Evolutionary conservation across 371 early-diverging fungal genomes (phyloP), one percentile per base, ranked within the genome.

Genomic region (Coemansia sp.): DNA sequence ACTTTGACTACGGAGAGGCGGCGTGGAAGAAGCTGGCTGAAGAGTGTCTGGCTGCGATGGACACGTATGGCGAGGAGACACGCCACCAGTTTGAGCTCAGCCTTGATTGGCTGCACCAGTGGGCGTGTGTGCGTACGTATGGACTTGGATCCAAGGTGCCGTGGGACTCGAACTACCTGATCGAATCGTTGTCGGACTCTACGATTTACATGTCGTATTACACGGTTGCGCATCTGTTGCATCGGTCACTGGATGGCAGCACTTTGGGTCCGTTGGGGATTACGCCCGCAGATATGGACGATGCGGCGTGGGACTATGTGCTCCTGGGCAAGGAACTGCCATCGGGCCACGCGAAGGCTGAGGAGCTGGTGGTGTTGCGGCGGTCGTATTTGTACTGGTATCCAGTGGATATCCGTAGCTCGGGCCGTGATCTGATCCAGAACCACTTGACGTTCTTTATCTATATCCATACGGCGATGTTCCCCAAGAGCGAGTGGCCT

Each of bases 121-220:
- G 99, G 99, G 99, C 99, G 3, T 99, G 99, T 83, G 94, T 96
- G 47, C 88, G 99, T 68, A 89, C 92, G 59, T 99, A 95, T 73
- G 99, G 99, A 62, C 87, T 99, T 53, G 99, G 99, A 62, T 91
- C 94, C 68, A 89, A 88, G 65, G 82, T 99, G 65, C 99, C 99
- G 23, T 99, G 98, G 98, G 99, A 99, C 83, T 83, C 87, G 28
- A 85, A 91, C 79, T 97, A 90, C 84, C 85, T 99, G 77, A 97
- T 99, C 70, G 99, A 99, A 86, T 97, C 98, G 26, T 87, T 99
- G 39, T 94, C 95, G 51, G 99, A 99, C 82, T 99, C 99, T 20
- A 99, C 99, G 42, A 99, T 99, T 75, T 99, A 99, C 85, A 99
- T 99, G 99, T 96, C 99, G 37, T 99, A 99, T 87, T 99, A 99